phyloP scores from a whole-genome alignment of 2,329 filamentous ascomycete genomes.

The Talaromyces atroroseus region DNA sequence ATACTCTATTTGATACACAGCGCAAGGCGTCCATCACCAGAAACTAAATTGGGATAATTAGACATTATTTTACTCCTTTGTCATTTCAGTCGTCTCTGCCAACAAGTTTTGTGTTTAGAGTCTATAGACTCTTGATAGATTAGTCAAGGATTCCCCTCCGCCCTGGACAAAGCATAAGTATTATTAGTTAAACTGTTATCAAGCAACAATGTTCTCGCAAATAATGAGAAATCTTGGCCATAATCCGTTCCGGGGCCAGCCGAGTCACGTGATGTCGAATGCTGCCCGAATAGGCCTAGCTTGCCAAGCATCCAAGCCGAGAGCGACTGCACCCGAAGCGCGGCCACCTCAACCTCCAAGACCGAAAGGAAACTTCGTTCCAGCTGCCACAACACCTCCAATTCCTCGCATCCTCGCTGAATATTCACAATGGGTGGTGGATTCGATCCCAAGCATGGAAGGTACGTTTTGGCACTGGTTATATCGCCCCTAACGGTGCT shows the following conservation, averaged over 20 bases:
- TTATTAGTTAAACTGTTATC: too few species aligned
- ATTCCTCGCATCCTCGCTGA: slow-evolving; percentile 1
- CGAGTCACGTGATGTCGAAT: neutral
- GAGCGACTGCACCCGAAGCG: slow-evolving; percentile 5
- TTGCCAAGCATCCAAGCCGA: slow-evolving; percentile 5
- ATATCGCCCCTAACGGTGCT: neutral
- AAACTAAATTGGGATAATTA: neutral
- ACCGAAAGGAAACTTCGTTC: neutral
- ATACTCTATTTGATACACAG: slow-evolving; percentile 11
- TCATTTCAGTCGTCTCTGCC: neutral
- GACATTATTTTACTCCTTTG: neutral
- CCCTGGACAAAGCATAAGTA: too few species aligned
- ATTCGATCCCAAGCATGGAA: slow-evolving; percentile 10
- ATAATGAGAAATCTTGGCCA: too few species aligned
- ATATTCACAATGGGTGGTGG: slow-evolving; percentile 12
- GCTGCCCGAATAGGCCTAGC: neutral
- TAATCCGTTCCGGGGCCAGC: neutral
- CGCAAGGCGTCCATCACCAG: neutral
- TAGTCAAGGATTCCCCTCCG: too few species aligned
- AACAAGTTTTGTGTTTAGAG: neutral
- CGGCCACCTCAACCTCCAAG: neutral
- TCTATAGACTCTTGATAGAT: neutral
- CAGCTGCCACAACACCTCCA: neutral
- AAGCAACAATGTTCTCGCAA: too few species aligned
- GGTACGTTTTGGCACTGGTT: neutral